These are phyloP conservation scores for Cladosporium sphaerospermum DNA, from an alignment of 2,329 filamentous ascomycete species.

Conservation along the genomic window DNA sequence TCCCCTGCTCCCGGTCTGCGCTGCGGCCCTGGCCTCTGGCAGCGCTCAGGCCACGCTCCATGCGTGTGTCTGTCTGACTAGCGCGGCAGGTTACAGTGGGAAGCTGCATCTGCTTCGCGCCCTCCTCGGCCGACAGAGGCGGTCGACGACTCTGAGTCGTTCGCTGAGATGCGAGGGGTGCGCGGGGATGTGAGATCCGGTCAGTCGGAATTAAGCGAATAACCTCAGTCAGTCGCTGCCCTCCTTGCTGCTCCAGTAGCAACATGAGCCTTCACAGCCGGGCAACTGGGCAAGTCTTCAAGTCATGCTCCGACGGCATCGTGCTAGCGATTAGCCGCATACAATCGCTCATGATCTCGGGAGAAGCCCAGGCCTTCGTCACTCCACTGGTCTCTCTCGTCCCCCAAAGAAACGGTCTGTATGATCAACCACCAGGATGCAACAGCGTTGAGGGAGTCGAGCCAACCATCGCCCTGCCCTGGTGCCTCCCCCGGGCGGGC, in stretches of 20 bases:
- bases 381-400: slow-evolving; percentile 16
- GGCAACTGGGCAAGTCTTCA: too few species aligned
- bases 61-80: slow-evolving; percentile 8
- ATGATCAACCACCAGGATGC: slow-evolving; percentile 26
- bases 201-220: background rate
- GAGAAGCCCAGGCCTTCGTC: background rate
- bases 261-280: background rate
- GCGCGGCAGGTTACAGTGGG: slow-evolving; percentile 9
- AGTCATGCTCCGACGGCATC: background rate
- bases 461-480: slow-evolving; percentile 27
- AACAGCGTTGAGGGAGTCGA: slow-evolving; percentile 18
- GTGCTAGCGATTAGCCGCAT: slow-evolving; percentile 8
- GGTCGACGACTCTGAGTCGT: slow-evolving; percentile 3
- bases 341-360: slow-evolving; percentile 9
- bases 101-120: slow-evolving; percentile 11
- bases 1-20: background rate
- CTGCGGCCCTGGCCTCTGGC: slow-evolving; percentile 1
- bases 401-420: slow-evolving; percentile 23
- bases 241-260: slow-evolving; percentile 2
- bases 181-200: background rate
- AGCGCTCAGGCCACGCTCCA: slow-evolving; percentile 11
- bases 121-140: slow-evolving; percentile 9
- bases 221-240: background rate
- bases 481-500: slow-evolving; percentile 26
- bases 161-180: slow-evolving; percentile 5